These are phyloP conservation scores for Leccinum longicurvipes DNA, from an alignment of 768 basidiomycete species.

Conservation along the genomic window DNA sequence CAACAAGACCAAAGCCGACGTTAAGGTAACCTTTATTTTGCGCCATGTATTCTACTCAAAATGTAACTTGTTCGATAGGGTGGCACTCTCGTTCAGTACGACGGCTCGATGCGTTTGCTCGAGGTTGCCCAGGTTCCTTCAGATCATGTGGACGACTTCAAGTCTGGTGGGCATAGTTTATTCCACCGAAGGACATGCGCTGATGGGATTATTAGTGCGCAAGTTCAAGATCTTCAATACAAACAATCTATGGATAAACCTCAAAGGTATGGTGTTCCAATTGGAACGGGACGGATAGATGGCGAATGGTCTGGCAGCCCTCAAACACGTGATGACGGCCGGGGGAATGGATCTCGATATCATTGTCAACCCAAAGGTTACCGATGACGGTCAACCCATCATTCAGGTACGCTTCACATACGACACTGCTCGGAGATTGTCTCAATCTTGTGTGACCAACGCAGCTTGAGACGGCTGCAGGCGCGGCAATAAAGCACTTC, in stretches of 20 bases:
- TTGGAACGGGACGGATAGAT: not conserved
- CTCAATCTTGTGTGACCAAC: not conserved
- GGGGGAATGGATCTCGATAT: slow-evolving; percentile 91
- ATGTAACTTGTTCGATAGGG: slow-evolving; percentile 40
- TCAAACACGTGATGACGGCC: slow-evolving; percentile 86
- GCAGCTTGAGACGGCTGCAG: slow-evolving; percentile 86
- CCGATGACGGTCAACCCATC: slow-evolving; percentile 82
- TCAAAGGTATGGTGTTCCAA: slow-evolving; percentile 51
- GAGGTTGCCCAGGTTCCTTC: slow-evolving; percentile 9
- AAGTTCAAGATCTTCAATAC: slow-evolving; percentile 96
- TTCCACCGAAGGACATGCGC: not conserved
- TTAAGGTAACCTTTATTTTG: slow-evolving; percentile 35
- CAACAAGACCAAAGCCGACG: slow-evolving; percentile 92
- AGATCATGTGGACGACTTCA: slow-evolving; percentile 11
- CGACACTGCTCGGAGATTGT: slow-evolving; percentile 5
- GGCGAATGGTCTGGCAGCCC: slow-evolving; percentile 43
- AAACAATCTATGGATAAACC: slow-evolving; percentile 78
- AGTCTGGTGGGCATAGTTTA: slow-evolving; percentile 35
- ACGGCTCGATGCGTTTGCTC: slow-evolving; percentile 29
- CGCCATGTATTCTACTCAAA: not conserved
- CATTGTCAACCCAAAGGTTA: slow-evolving; percentile 88
- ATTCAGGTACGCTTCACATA: slow-evolving; percentile 55
- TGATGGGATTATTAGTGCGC: slow-evolving; percentile 43
- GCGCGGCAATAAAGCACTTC: slow-evolving; percentile 94
- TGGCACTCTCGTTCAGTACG: slow-evolving; percentile 88